Evolutionary conservation across 768 basidiomycete species (phyloP), one percentile per base, ranked within the genome.

Genomic region (Glaciozyma martinii): DNA sequence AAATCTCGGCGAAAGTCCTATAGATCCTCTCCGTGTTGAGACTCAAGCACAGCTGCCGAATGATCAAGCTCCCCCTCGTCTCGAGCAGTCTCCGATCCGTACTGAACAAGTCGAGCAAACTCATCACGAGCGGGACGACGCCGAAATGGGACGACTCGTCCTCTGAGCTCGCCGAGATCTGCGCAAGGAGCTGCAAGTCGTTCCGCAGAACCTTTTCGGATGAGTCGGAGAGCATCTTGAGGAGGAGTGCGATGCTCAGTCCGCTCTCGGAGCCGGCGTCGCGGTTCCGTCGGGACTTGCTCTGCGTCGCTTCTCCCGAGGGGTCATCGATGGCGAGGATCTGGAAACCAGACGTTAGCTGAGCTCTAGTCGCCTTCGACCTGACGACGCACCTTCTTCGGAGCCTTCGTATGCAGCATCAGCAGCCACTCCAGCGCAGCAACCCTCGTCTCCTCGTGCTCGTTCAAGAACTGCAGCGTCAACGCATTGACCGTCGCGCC

Each of bases 171-270:
- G 91, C 92, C 0, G 92, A 95, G 61, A 99, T 99, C 72, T 98
- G 95, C 0, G 95, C 94, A 16, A 99, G 81, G 19, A 99, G 84
- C 72, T 94, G 93, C 60, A 99, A 77, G 74, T 99, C 93, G 70
- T 93, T 86, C 76, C 94, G 98, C 76, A 99, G 91, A 42, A 99
- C 91, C 80, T 95, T 92, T 76, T 98, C 94, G 6, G 94, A 95
- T 7, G 87, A 87, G 75, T 99, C 95, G 3, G 94, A 98, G 49
- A 99, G 77, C 0, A 90, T 95, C 79, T 98, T 98, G 55, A 99
- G 80, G 65, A 99, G 77, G 0, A 91, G 90, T 27, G 93, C 92
- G 77, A 98, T 97, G 3, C 93, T 66, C 5, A 70, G 61, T 6
- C 58, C 58, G 44, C 43, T 30, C 29, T 59, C 44, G 32, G 58